Evolutionary conservation across 1,284 basidiomycete genomes (phyloP), one percentile per base, ranked within the genome.

Genomic region (Gymnopus androsaceus): DNA sequence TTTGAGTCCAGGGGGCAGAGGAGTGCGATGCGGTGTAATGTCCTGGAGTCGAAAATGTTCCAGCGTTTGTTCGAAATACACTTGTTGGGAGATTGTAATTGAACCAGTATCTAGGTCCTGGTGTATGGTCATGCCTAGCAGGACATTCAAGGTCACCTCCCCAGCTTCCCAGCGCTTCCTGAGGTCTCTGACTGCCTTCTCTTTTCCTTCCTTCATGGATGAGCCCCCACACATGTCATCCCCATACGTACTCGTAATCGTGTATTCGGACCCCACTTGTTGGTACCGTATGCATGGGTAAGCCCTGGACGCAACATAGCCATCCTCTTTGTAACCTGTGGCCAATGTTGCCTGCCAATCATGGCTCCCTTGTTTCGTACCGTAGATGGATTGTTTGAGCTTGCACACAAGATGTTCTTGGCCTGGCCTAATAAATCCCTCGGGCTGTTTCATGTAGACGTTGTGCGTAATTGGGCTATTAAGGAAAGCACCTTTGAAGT

Each of bases 271-370:
- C 3, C 30, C 23, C 9, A 19, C 15, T 28, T 17, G 25, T 11
- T 15, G 45, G 15, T 17, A 46, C 8, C 45, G 25, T 7, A 46
- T 25, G 7, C 25, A 46, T 5, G 45, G 45, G 19, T 46, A 5
- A 3, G 45, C 45, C 7, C 23, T 28, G 4, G 45, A 46, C 5
- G 45, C n/a, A 3, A 4, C 3, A n/a, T 30, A 46, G 3, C 45
- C 25, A 17, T 30, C 14, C 1, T 25, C 19, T 17, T 23, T 4
- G 17, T 41, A 53, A 0, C 30, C 25, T 14, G 41, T 15, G 14
- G 34, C 51, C 1, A 57, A 30, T 2, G 47, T 25, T 1, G n/a
- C 12, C 3, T 37, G 45, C 56, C 56, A 57, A 14, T 57, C 47
- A 30, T 57, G 44, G 1, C 44, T 45, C 2, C 42, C 51, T 14